These are phyloP conservation scores for Colletotrichum sp. DNA, from an alignment of 2,329 filamentous ascomycete species.

Conservation along the genomic window DNA sequence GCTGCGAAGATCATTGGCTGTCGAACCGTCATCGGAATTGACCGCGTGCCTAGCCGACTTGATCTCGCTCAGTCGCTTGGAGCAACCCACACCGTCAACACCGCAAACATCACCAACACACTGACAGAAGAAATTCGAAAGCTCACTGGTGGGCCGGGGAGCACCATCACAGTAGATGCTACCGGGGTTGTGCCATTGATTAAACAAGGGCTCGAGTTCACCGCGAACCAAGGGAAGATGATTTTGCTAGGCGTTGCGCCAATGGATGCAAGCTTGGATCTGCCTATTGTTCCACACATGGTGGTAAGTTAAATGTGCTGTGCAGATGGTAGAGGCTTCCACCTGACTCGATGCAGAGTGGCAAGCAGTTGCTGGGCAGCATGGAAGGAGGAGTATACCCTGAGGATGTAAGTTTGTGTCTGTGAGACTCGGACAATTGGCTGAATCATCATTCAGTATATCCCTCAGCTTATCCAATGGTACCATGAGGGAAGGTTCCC, in stretches of 20 bases:
- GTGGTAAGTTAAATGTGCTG: neutral
- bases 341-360: neutral
- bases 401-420: neutral
- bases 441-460: neutral
- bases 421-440: neutral
- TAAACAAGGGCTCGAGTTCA: neutral
- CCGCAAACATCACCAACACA: neutral
- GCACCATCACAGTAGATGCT: neutral
- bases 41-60: neutral
- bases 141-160: neutral
- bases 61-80: neutral
- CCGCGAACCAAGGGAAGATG: neutral
- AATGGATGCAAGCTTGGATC: slow-evolving; percentile 44
- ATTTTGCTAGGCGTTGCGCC: slow-evolving; percentile 1
- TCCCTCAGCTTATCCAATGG: neutral
- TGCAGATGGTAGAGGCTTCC: neutral
- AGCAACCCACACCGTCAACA: neutral
- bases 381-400: neutral
- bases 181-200: neutral
- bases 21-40: neutral
- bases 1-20: neutral
- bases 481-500: neutral
- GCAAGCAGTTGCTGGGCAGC: neutral
- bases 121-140: neutral
- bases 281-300: slow-evolving; percentile 52